Evolutionary conservation across 1,284 basidiomycete species (phyloP).

Genomic region (Athelia psychrophila): DNA sequence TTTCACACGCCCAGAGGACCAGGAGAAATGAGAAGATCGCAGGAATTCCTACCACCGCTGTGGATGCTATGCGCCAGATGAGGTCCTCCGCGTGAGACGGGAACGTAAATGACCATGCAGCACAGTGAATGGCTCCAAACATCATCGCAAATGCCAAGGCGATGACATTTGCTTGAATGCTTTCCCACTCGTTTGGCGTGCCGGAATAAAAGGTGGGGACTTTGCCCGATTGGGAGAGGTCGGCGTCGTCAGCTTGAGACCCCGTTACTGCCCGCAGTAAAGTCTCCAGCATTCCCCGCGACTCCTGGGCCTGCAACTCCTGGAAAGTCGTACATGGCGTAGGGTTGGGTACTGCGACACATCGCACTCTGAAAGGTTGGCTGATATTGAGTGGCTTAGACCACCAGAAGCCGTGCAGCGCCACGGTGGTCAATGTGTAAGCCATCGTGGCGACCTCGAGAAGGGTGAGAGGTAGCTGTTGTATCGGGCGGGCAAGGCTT

Average conservation of each 20-base stretch:
- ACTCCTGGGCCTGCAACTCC: no score
- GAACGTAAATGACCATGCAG: constrained; percentile 7
- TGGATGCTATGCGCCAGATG: constrained; percentile 4
- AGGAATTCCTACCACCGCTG: constrained; percentile 1
- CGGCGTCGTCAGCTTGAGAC: background rate
- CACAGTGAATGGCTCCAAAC: constrained; percentile 11
- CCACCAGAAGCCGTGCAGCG: constrained; percentile 8
- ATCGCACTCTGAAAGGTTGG: background rate
- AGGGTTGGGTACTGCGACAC: background rate
- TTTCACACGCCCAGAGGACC: background rate
- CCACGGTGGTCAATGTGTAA: constrained; percentile 1
- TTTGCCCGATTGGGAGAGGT: background rate
- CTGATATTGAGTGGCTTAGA: constrained; percentile 6
- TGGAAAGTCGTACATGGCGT: background rate
- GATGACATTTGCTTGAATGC: background rate
- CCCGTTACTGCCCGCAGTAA: background rate
- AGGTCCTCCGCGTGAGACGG: constrained; percentile 2
- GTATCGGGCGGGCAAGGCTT: constrained; percentile 4
- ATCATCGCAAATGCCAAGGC: background rate
- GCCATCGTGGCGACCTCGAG: constrained; percentile 7
- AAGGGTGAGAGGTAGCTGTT: constrained; percentile 4
- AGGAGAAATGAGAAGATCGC: background rate
- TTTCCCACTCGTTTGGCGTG: background rate
- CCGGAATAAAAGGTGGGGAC: background rate
- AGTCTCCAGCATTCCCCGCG: no score